These are phyloP conservation scores for Pythium folliculosum DNA, from an alignment of 352 stramenopile species.

Conservation along the genomic window DNA sequence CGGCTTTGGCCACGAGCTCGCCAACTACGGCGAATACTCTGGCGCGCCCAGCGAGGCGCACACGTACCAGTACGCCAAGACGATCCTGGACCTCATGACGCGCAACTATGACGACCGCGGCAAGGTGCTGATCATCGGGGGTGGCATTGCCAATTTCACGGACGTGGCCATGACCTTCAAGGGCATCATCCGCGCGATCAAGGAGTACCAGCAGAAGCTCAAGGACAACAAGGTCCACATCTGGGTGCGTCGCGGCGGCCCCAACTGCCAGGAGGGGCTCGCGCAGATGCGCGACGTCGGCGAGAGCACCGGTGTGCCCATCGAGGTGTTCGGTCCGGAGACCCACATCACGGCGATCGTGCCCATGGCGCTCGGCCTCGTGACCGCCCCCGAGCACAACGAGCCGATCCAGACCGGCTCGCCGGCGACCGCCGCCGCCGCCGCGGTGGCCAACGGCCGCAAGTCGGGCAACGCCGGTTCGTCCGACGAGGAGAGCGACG, in stretches of 20 bases:
- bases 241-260: slow-evolving; percentile 95
- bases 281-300: slow-evolving; percentile 92
- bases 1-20: slow-evolving; percentile 91
- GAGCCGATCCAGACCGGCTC: slow-evolving; percentile 13
- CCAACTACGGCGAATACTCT: slow-evolving; percentile 98
- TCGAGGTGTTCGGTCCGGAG: slow-evolving; percentile 95
- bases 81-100: slow-evolving; percentile 96
- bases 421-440: slow-evolving; percentile 25
- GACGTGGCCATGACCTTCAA: slow-evolving; percentile 97
- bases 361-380: slow-evolving; percentile 92
- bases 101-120: slow-evolving; percentile 85
- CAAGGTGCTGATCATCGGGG: slow-evolving; percentile 97
- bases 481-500: slow-evolving; percentile 22
- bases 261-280: slow-evolving; percentile 97
- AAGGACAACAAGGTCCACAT: slow-evolving; percentile 91
- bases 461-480: slow-evolving; percentile 8
- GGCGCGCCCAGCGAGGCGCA: slow-evolving; percentile 95
- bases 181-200: slow-evolving; percentile 95
- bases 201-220: slow-evolving; percentile 91
- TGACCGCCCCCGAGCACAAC: slow-evolving; percentile 49
- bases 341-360: slow-evolving; percentile 96
- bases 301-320: slow-evolving; percentile 88
- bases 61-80: slow-evolving; percentile 97
- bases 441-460: slow-evolving; percentile 7
- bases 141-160: slow-evolving; percentile 98